Percentiles rank a stretch among this genome's conserved stretches.
Evolutionary conservation across 306 rosid species (phyloP).

Genomic region (Senna tora): DNA sequence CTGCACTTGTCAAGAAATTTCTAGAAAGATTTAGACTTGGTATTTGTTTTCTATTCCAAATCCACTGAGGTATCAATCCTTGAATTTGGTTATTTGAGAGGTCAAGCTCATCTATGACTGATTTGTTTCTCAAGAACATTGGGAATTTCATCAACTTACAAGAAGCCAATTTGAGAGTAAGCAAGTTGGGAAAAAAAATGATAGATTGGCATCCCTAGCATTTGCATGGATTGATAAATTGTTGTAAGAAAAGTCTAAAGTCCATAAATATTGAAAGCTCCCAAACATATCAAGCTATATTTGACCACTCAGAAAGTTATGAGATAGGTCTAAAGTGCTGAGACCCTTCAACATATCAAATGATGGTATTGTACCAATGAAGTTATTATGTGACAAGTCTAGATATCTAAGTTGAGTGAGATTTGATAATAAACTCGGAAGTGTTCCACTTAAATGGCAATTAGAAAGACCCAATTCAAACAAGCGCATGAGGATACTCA

Average conservation of each 20-base stretch:
- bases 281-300: background rate
- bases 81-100: slow-evolving; percentile 49
- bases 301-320: slow-evolving; percentile 6
- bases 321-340: background rate
- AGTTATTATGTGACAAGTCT: background rate
- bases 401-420: background rate
- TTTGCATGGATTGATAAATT: slow-evolving; percentile 19
- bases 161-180: slow-evolving; percentile 39
- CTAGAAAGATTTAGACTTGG: slow-evolving; percentile 39
- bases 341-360: background rate
- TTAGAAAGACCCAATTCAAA: background rate
- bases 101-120: slow-evolving; percentile 4
- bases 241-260: slow-evolving; percentile 53
- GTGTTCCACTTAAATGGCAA: background rate
- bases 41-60: slow-evolving; percentile 43
- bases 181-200: slow-evolving; percentile 19
- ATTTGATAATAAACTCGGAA: background rate
- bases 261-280: slow-evolving; percentile 15
- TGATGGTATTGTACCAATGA: background rate
- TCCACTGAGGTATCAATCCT: slow-evolving; percentile 56
- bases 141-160: slow-evolving; percentile 41
- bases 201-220: background rate
- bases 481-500: background rate
- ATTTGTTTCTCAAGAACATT: slow-evolving; percentile 33
- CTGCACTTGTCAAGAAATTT: slow-evolving; percentile 26